Evolutionary conservation across 768 basidiomycete genomes (phyloP).

Genomic region (Cyathus striatus): DNA sequence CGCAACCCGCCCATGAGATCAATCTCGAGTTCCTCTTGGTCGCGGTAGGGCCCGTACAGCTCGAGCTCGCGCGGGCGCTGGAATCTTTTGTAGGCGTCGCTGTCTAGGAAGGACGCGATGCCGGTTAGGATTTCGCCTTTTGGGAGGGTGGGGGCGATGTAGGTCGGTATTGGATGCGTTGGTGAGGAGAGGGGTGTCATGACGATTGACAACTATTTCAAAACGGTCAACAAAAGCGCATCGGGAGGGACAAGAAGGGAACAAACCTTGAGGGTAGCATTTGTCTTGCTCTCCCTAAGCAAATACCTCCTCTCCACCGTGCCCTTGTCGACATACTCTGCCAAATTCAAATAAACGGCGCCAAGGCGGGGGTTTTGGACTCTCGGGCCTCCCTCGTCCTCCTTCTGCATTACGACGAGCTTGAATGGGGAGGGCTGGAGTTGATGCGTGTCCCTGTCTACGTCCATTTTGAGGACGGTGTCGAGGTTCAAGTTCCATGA

Average conservation of each 20-base stretch:
- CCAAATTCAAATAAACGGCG: conserved; percentile 62
- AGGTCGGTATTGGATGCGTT: conserved; percentile 49
- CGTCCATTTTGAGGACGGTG: conserved; percentile 52
- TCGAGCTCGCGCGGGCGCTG: conserved; percentile 47
- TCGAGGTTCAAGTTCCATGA: conserved; percentile 56
- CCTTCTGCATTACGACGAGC: conserved; percentile 60
- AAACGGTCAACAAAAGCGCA: neutral
- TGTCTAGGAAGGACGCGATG: conserved; percentile 56
- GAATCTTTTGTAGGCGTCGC: conserved; percentile 47
- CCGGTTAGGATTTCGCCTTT: conserved; percentile 71
- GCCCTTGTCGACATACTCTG: conserved; percentile 66
- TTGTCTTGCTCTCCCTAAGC: conserved; percentile 69
- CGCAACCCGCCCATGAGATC: conserved; percentile 24
- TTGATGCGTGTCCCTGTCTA: conserved; percentile 46
- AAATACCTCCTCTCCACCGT: conserved; percentile 61
- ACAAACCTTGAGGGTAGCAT: conserved; percentile 68
- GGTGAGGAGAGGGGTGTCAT: conserved; percentile 50
- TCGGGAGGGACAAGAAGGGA: conserved; percentile 1
- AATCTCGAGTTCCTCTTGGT: conserved; percentile 30
- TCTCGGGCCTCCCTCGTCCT: conserved; percentile 48
- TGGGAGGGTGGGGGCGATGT: conserved; percentile 61
- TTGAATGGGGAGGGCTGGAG: conserved; percentile 61
- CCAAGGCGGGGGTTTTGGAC: conserved; percentile 62
- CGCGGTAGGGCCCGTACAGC: conserved; percentile 33
- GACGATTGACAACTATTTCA: too few species aligned